phyloP scores from a whole-genome alignment of 768 basidiomycete species.

The Lyophyllum decastes region DNA sequence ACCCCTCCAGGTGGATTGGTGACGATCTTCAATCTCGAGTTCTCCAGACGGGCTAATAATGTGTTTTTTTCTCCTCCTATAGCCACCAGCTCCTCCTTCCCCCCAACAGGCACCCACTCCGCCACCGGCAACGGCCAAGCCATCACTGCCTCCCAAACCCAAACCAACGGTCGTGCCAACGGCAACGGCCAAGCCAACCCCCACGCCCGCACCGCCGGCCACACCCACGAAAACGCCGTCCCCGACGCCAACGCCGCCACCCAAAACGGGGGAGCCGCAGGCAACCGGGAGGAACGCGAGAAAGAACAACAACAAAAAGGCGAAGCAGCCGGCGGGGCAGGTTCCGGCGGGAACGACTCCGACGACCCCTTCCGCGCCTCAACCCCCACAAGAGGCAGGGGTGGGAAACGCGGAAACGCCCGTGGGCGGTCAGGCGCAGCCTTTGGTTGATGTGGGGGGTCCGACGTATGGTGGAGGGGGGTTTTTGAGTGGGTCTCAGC shows the following conservation, averaged over 20 bases:
- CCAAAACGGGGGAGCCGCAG: not conserved
- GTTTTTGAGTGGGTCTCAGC: no score
- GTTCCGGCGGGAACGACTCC: not conserved
- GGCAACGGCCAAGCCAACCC: not conserved
- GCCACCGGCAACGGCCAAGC: not conserved
- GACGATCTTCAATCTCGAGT: conserved; percentile 9
- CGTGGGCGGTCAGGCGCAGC: no score
- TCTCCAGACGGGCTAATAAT: conserved; percentile 8
- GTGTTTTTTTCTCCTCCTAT: not conserved
- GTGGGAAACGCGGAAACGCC: no score
- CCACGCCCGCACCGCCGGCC: not conserved
- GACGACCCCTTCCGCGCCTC: not conserved
- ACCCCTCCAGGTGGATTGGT: conserved; percentile 21
- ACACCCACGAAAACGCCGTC: not conserved
- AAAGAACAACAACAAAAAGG: not conserved
- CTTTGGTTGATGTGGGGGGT: no score
- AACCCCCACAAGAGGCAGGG: not conserved
- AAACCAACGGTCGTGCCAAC: conserved; percentile 3
- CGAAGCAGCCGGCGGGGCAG: not conserved
- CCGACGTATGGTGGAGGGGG: no score
- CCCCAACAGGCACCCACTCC: not conserved
- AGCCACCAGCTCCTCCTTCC: not conserved
- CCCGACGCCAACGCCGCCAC: not conserved
- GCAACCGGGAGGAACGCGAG: not conserved
- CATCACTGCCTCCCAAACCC: not conserved